A percentile compares a stretch with the other conserved stretches of the same genome.
Conservation (phyloP, 768 basidiomycete species). For the Tricholoma terreum region DNA sequence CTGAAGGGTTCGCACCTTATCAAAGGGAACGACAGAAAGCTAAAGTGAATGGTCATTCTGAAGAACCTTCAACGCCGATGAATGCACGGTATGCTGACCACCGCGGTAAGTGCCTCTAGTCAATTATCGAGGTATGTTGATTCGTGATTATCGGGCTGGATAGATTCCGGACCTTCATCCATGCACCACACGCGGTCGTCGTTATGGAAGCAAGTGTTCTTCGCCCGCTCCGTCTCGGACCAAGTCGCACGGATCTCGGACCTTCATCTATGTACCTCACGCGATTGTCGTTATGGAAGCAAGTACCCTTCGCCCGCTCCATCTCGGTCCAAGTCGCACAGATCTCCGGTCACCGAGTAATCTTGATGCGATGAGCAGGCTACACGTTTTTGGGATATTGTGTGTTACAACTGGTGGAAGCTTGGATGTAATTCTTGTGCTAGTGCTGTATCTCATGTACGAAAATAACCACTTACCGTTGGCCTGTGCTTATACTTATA, state of each 20-base stretch:
- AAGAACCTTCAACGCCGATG: background rate
- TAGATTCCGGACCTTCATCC: background rate
- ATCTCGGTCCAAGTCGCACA: background rate
- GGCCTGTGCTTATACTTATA: too few relatives aligned
- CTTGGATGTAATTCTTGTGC: too few relatives aligned
- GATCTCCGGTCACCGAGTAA: too few relatives aligned
- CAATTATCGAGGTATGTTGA: too few relatives aligned
- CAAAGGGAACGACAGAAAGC: background rate
- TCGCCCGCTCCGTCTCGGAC: too few relatives aligned
- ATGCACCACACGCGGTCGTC: background rate
- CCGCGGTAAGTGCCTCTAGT: too few relatives aligned
- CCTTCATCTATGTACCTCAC: background rate
- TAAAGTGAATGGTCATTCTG: background rate
- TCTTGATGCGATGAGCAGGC: too few relatives aligned
- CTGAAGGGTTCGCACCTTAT: background rate
- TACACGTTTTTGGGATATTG: too few relatives aligned
- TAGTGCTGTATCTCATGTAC: too few relatives aligned
- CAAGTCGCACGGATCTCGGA: background rate
- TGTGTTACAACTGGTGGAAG: too few relatives aligned
- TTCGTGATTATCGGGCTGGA: background rate
- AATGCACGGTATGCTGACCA: too few relatives aligned
- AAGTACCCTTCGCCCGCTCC: background rate
- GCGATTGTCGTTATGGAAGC: background rate
- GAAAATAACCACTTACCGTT: too few relatives aligned
- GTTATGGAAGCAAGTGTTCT: background rate